Percentiles rank a stretch among this genome's conserved stretches.
phyloP scores from a whole-genome alignment of 2,329 filamentous ascomycete genomes.

The Aquanectria penicillioides region DNA sequence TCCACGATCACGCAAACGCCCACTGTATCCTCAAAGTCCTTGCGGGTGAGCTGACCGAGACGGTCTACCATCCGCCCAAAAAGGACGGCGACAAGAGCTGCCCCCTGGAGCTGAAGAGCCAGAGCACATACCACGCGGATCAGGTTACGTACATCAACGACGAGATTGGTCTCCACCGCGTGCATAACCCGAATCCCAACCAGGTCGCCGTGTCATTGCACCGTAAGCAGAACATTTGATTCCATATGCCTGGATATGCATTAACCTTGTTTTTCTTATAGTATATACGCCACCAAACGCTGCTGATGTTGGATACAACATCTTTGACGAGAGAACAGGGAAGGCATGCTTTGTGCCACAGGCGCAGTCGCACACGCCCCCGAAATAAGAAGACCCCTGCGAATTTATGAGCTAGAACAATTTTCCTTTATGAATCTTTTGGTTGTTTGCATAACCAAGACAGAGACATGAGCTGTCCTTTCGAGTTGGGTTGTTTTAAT shows the following conservation, averaged over 20 bases:
- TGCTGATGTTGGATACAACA: constrained; percentile 13
- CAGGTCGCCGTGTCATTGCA: constrained; percentile 15
- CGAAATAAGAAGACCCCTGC: not conserved
- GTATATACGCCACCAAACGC: constrained; percentile 19
- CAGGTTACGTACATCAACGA: constrained; percentile 16
- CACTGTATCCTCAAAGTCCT: constrained; percentile 19
- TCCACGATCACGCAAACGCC: constrained; percentile 19
- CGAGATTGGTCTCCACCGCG: constrained; percentile 16
- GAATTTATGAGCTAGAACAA: too few relatives aligned
- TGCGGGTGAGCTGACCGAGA: constrained; percentile 13
- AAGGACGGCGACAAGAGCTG: not conserved
- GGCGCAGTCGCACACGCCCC: not conserved
- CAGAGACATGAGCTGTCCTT: too few relatives aligned
- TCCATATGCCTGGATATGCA: not conserved
- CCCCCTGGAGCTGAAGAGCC: constrained; percentile 11
- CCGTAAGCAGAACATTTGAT: not conserved
- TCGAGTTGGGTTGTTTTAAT: too few relatives aligned
- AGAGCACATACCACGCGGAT: constrained; percentile 2
- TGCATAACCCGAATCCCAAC: constrained; percentile 15
- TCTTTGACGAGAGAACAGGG: constrained; percentile 13
- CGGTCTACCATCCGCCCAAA: constrained; percentile 3
- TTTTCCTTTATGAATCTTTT: too few relatives aligned
- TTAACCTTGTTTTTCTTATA: not conserved
- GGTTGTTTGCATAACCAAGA: too few relatives aligned
- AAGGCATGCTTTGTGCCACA: constrained; percentile 15